Evolutionary conservation across 768 basidiomycete genomes (phyloP).

Genomic region (Kwoniella sp.): DNA sequence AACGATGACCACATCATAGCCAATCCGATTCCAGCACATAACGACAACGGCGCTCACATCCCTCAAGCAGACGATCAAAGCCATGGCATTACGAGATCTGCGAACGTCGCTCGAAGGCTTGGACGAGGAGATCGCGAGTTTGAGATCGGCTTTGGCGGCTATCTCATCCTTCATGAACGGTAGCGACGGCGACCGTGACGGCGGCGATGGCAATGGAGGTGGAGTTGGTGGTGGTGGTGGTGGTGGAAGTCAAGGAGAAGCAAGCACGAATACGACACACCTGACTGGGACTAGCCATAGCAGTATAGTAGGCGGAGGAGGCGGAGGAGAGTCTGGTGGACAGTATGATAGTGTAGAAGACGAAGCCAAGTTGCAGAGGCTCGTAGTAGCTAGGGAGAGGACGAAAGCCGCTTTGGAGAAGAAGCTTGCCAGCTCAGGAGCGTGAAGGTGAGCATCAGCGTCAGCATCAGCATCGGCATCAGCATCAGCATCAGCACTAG

Average conservation of each 20-base stretch:
- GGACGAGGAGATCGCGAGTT: constrained; percentile 37
- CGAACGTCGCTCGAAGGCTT: constrained; percentile 30
- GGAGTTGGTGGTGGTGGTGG: not conserved
- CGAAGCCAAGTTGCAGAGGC: constrained; percentile 35
- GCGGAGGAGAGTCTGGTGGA: constrained; percentile 6
- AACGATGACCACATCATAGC: constrained; percentile 23
- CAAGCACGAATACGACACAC: too few relatives aligned
- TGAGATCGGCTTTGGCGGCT: constrained; percentile 32
- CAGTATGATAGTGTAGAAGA: constrained; percentile 44
- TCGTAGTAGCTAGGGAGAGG: constrained; percentile 41
- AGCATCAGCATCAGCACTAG: too few relatives aligned
- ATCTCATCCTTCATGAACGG: not conserved
- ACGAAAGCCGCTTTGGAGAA: constrained; percentile 38
- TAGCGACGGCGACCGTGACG: not conserved
- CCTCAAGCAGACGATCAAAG: constrained; percentile 24
- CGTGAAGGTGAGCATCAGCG: not conserved
- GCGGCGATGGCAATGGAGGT: not conserved
- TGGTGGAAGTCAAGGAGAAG: too few relatives aligned
- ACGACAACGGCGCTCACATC: constrained; percentile 42
- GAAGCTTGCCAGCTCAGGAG: constrained; percentile 2
- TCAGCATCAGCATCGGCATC: too few relatives aligned
- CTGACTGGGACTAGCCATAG: not conserved
- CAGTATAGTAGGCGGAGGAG: not conserved
- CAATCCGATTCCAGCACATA: constrained; percentile 50
- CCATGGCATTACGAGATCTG: constrained; percentile 33